Evolutionary conservation across 1,284 basidiomycete genomes (phyloP), one percentile per base, ranked within the genome.

Genomic region (Boletus sp.): DNA sequence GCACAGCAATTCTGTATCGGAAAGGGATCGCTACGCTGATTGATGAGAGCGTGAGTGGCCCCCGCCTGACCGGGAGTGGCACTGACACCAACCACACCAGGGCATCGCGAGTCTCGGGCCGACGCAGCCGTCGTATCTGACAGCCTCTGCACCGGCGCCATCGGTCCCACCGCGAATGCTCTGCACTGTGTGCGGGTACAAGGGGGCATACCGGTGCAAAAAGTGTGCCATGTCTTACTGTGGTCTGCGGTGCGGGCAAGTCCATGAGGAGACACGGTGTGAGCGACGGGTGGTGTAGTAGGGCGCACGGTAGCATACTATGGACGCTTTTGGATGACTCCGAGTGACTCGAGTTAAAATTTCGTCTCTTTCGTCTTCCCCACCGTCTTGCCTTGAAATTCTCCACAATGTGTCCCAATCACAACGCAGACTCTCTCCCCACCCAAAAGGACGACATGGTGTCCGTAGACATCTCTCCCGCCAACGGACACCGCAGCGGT

Each of bases 1-100:
- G 88, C 49, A 80, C 81, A 33, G 86, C 88, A 20, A 71, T 91
- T 17, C 69, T 91, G 38, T 91, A 92, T 66, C 81, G 83, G 54
- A 91, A 91, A 67, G 87, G 78, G 52, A 72, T 91, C 12, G 69
- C 76, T 3, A 75, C 80, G 12, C 70, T 90, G 44, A 69, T 90
- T 23, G 84, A 88, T n/a, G 88, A 91, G 69, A 85, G 85, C 45
- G 88, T 88, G 57, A 52, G 86, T 71, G 8, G 20, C 39, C 22
- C 22, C 16, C 46, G 37, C 10, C n/a, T 26, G 5, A 12, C 29
- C 22, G 14, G 20, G 30, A 22, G 23, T n/a, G 4, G 17, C 17
- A 22, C 50, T 52, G 26, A 53, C 33, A 26, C 6, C 8, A 40
- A 40, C 8, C 19, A 20, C 39, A 29, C 19, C 29, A 89, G 87